phyloP scores from a whole-genome alignment of 768 basidiomycete genomes.

The Obba rivulosa region DNA sequence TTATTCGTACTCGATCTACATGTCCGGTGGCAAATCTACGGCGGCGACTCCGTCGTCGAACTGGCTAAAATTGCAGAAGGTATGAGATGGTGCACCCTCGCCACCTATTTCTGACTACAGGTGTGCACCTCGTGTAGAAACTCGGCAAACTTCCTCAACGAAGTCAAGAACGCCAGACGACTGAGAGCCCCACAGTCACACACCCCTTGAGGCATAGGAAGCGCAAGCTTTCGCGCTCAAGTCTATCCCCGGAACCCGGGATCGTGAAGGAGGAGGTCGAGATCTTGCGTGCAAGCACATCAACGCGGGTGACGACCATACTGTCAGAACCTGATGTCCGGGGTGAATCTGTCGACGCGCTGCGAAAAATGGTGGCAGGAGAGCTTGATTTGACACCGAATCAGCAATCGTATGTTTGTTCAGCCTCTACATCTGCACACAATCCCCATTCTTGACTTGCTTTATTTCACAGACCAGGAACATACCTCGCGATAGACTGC shows the following conservation, averaged over 20 bases:
- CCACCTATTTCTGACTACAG: neutral
- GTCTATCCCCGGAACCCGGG: neutral
- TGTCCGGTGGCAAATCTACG: neutral
- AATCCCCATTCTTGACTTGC: neutral
- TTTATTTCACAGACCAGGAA: conserved; percentile 40
- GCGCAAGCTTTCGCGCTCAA: conserved; percentile 11
- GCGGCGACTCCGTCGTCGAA: conserved; percentile 42
- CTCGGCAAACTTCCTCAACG: conserved; percentile 6
- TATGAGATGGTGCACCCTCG: conserved; percentile 14
- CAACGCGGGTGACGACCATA: neutral
- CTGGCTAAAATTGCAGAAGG: conserved; percentile 55
- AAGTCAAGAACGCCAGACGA: neutral
- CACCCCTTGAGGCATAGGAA: conserved; percentile 9
- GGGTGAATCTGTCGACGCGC: conserved; percentile 40
- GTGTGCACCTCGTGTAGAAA: conserved; percentile 8
- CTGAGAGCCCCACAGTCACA: neutral
- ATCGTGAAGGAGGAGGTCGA: neutral
- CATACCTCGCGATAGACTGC: conserved; percentile 85
- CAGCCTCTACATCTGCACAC: neutral
- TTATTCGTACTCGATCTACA: no score
- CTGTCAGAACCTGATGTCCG: conserved; percentile 26
- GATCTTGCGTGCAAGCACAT: conserved; percentile 12
- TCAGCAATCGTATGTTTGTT: conserved; percentile 34
- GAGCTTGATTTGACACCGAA: conserved; percentile 32
- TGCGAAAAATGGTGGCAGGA: conserved; percentile 53